Base-by-base conservation (phyloP, 176 grass and related monocot genomes). In the Eleusine indica region DNA sequence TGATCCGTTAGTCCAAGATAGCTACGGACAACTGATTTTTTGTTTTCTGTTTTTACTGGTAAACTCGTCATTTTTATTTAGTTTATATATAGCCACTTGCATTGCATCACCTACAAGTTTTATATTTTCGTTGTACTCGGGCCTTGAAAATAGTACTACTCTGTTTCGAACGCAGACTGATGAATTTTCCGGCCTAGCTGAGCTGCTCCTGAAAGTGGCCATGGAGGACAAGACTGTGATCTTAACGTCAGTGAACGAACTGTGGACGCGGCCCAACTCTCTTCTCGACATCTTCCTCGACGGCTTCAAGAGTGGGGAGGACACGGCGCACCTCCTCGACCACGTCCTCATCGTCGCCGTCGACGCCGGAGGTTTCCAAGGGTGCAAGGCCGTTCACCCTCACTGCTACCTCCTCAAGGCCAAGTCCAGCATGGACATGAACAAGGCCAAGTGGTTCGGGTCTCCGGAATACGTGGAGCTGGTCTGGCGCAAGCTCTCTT, bases 171-270 rank as follows among this genome's bases (percentile, higher is more conserved):
- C 15, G 51, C 56, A 78, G 80, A 68, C 35, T 2, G 25, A 21
- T 2, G 25, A 21, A 0, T 88, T 88, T 11, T 7, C 19, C 0
- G 81, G 81, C 16, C 61, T 94, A 3, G 52, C 71, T 10, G 70
- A 94, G 63, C 70, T 92, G 42, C 68, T 97, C 16, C 75, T 43
- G 10, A 85, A 61, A 40, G 88, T 75, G 32, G 94, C 90, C 3
- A 81, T 75, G 47, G 86, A 94, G 13, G 82, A 91, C 41, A 74
- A 66, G 54, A 97, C 88, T n/a, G 92, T 97, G 74, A 92, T 97
- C 4, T n/a, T 97, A 53, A 94, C 90, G 39, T 69, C 78, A 8
- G 81, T 92, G 80, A 97, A 92, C 51, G 94, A 88, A 9, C 86
- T 88, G 3, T 97, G 94, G 92, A 77, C 90, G 21, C 73, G 41